Evolutionary conservation across 768 basidiomycete genomes (phyloP).

Genomic region (Pholiota microspora): DNA sequence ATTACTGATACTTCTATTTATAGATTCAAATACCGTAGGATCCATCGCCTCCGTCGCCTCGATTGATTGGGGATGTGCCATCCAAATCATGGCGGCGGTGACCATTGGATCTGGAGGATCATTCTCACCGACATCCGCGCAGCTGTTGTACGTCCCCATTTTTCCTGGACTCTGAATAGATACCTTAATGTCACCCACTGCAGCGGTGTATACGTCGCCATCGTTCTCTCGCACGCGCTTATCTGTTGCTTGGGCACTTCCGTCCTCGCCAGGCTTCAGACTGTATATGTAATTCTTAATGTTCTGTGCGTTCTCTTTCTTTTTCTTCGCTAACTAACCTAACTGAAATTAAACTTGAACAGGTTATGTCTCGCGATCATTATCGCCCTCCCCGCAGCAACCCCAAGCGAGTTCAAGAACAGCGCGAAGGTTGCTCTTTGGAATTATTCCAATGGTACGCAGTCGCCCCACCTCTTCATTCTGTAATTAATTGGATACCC

Average conservation of each 20-base stretch:
- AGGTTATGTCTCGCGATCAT: constrained; percentile 67
- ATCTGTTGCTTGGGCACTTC: constrained; percentile 68
- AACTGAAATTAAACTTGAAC: not conserved
- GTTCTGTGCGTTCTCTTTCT: constrained; percentile 42
- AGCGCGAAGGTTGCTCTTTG: constrained; percentile 59
- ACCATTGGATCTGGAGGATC: constrained; percentile 47
- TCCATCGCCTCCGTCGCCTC: constrained; percentile 52
- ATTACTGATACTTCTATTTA: not conserved
- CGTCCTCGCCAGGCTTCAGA: constrained; percentile 68
- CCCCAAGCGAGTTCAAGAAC: constrained; percentile 59
- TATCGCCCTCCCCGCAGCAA: constrained; percentile 64
- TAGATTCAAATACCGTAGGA: constrained; percentile 53
- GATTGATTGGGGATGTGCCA: constrained; percentile 65
- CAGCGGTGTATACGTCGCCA: constrained; percentile 59
- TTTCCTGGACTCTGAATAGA: not conserved
- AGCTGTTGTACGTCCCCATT: constrained; percentile 39
- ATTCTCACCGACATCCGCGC: constrained; percentile 41
- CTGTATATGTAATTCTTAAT: constrained; percentile 69
- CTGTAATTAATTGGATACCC: no score
- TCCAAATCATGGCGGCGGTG: constrained; percentile 63
- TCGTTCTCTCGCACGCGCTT: constrained; percentile 60
- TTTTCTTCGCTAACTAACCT: no score
- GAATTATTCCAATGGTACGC: constrained; percentile 58
- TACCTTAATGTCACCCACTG: not conserved
- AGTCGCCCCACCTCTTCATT: no score